Base-by-base conservation (phyloP, 768 basidiomycete species). In the Tephrocybe rancida region DNA sequence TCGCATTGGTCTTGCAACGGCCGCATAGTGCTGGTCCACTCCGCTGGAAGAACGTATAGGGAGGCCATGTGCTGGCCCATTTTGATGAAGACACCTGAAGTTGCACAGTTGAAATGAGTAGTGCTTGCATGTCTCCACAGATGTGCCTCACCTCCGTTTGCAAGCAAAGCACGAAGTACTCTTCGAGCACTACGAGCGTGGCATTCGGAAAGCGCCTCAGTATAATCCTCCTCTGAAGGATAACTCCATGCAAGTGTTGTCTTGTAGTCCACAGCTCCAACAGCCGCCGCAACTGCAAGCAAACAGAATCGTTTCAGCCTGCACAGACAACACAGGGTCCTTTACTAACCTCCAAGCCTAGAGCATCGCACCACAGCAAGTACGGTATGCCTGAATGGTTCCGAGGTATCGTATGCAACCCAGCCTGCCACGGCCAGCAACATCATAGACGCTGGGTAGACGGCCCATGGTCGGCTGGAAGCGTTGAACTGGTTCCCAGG, bases 1-100 rank as follows among this genome's bases (percentile, higher is more conserved):
- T 90, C 88, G 69, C 97, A 99, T 64, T 88, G 89, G 72, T 98
- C 97, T 67, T 98, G 95, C 53, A 92, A 71, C 8, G 78, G 74
- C 35, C 74, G 64, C 79, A 81, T 79, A 0, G 76, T 72, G 22
- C 67, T 71, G 10, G 79, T 81, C 80, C 81, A 82, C 64, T 82
- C 81, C 21, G 70, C 66, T 5, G 80, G 81, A 52, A 84, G 74
- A 14, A 82, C 73, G 32, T 77, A 64, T 56, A 91, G 74, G 68
- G 77, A 65, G 74, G 88, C 66, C 89, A 90, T 73, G 88, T 87
- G 75, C 86, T 99, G 96, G 2, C 95, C 97, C 62, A 93, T 69
- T 66, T 94, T 92, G 62, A 95, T 91, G 67, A 90, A 93, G 21
- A 94, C 82, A 16, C 90, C 90, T 86, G 52, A 5, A 54, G 13